These are phyloP conservation scores for Dioscorea cayenensis DNA, from an alignment of 116 monocot genomes.

Conservation along the genomic window DNA sequence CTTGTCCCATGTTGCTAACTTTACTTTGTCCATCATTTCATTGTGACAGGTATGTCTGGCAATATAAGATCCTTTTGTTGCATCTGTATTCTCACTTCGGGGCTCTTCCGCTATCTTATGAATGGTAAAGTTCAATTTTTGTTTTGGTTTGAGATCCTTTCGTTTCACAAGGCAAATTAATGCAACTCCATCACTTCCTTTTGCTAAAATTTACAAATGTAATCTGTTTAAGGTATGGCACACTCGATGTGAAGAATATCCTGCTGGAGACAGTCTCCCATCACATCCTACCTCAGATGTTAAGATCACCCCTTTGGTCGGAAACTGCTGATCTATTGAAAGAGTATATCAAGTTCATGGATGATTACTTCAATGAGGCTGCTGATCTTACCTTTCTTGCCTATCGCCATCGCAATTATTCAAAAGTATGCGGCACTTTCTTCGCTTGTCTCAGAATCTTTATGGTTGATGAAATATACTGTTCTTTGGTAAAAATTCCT, in stretches of 20 bases:
- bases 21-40: constrained; percentile 3
- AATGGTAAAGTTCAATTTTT: constrained; percentile 47
- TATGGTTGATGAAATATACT: background rate
- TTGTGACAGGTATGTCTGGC: constrained; percentile 66
- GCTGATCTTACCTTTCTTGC: constrained; percentile 94
- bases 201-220: background rate
- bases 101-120: constrained; percentile 67
- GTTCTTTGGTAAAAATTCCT: too few species aligned
- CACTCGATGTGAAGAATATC: constrained; percentile 89
- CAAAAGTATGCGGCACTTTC: constrained; percentile 42
- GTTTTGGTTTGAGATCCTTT: background rate
- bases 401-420: constrained; percentile 87
- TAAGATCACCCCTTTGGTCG: constrained; percentile 53
- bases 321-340: constrained; percentile 58
- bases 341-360: constrained; percentile 95
- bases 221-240: constrained; percentile 52
- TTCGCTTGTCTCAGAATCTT: background rate
- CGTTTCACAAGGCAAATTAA: background rate
- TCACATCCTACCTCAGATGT: constrained; percentile 83
- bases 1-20: background rate
- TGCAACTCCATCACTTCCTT: background rate
- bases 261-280: constrained; percentile 82
- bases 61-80: constrained; percentile 71
- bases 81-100: constrained; percentile 73
- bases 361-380: constrained; percentile 87